Evolutionary conservation across 352 stramenopile species (phyloP).

Genomic region (Phytophthora boehmeriae): DNA sequence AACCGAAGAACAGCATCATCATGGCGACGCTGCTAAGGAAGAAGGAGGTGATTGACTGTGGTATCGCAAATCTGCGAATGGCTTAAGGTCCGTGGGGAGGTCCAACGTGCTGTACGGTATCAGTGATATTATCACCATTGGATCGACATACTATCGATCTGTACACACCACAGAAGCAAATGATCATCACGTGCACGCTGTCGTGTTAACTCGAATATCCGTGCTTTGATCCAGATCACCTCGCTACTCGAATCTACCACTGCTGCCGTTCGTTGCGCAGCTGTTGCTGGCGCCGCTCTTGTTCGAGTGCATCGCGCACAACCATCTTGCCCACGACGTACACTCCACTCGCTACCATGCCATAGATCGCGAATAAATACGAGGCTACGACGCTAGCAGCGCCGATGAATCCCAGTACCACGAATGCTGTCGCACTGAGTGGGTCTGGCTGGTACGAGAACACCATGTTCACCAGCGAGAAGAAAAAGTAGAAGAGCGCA

Average conservation of each 20-base stretch:
- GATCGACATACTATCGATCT: too few species aligned
- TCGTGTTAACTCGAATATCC: background rate
- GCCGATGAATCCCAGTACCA: slow-evolving; percentile 75
- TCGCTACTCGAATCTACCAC: slow-evolving; percentile 22
- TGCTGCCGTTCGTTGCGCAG: slow-evolving; percentile 46
- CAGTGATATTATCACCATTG: too few species aligned
- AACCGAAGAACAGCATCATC: too few species aligned
- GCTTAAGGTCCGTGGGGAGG: too few species aligned
- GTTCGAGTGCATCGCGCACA: slow-evolving; percentile 75
- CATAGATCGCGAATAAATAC: slow-evolving; percentile 88
- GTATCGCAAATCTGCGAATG: too few species aligned
- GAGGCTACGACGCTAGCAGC: slow-evolving; percentile 81
- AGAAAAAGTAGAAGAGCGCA: slow-evolving; percentile 87
- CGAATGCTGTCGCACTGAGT: slow-evolving; percentile 73
- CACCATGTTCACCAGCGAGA: slow-evolving; percentile 84
- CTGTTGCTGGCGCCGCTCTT: slow-evolving; percentile 69
- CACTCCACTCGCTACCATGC: slow-evolving; percentile 80
- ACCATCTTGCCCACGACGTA: slow-evolving; percentile 84
- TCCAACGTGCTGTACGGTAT: too few species aligned
- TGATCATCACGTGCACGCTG: too few species aligned
- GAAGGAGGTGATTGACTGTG: too few species aligned
- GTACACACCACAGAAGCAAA: too few species aligned
- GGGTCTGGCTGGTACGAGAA: slow-evolving; percentile 86
- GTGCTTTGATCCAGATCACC: background rate
- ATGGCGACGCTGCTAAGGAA: too few species aligned